These are phyloP conservation scores for Verbascum thapsus DNA, from an alignment of 257 asterid genomes.

Conservation along the genomic window DNA sequence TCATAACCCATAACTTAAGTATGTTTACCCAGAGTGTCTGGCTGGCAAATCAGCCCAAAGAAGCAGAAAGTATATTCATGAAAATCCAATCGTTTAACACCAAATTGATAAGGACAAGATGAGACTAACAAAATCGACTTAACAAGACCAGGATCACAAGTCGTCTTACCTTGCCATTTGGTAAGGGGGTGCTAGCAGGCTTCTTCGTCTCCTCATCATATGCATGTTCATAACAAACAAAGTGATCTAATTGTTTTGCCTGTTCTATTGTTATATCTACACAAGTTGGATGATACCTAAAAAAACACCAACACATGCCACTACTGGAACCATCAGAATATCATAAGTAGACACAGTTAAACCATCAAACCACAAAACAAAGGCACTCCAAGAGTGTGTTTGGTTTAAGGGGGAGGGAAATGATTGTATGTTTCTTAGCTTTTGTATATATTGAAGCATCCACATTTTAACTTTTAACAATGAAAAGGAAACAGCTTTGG, in stretches of 20 bases:
- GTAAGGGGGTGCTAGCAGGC: constrained; percentile 25
- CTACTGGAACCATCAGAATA: not conserved
- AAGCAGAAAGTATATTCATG: constrained; percentile 3
- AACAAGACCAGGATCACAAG: not conserved
- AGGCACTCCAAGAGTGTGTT: not conserved
- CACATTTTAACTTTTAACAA: not conserved
- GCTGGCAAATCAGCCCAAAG: not conserved
- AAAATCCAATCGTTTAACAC: not conserved
- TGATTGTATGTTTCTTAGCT: not conserved
- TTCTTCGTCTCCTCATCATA: constrained; percentile 44
- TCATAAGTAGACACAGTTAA: not conserved
- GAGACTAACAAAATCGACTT: not conserved
- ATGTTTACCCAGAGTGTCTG: too few relatives aligned
- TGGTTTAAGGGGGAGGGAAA: not conserved
- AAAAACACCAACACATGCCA: constrained; percentile 4
- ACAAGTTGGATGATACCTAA: constrained; percentile 78
- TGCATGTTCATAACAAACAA: constrained; percentile 55
- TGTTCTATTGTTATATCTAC: constrained; percentile 55
- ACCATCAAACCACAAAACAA: not conserved
- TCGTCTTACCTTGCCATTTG: constrained; percentile 44
- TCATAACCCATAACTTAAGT: too few relatives aligned
- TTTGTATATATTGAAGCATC: not conserved
- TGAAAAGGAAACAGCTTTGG: not conserved
- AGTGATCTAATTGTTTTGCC: constrained; percentile 48
- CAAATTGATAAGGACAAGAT: constrained; percentile 4